Evolutionary conservation across 306 rosid genomes (phyloP), one percentile per base, ranked within the genome.

Genomic region (Luffa aegyptiaca): DNA sequence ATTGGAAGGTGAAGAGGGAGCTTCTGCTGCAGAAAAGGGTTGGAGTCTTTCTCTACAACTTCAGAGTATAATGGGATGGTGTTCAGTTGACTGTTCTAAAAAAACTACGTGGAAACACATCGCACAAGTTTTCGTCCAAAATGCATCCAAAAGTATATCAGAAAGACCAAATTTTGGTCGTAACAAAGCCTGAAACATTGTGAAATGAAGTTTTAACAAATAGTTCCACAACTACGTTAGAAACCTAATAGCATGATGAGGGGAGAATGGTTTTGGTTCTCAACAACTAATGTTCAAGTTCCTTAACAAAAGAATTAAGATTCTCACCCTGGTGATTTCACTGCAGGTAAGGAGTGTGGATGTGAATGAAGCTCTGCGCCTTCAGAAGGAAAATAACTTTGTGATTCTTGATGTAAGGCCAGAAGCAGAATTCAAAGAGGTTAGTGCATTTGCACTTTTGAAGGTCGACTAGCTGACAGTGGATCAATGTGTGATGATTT

Each of bases 341-440:
- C 79, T 83, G 86, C 84, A 94, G 97, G 99, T 95, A 49, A 90
- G 97, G 84, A 95, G 97, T 86, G 93, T 93, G 79, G 99, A 95
- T 41, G 91, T 79, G 48, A 91, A 95, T 86, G 99, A 95, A 87
- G 99, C 97, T 84, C 82, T 91, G 73, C 89, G 99, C 45, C 99
- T 95, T 84, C 99, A 93, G 70, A 93, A 91, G 69, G 99, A 95
- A 86, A 93, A 95, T 75, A 93, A 95, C 61, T 95, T 91, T 41
- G 97, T 95, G 79, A 93, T 95, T 87, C 97, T 95, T 20, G 99
- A 93, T 39, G 97, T 95, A 13, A 87, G 99, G 78, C 99, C 99
- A 33, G 97, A 86, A 88, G 97, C 97, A 80, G 99, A 95, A 80
- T 95, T 88, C 82, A 93, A 91, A 86, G 97, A 93, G 97, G 99